These are phyloP conservation scores for Asterochloris sp. DNA, from an alignment of 139 green algal species.

Conservation along the genomic window DNA sequence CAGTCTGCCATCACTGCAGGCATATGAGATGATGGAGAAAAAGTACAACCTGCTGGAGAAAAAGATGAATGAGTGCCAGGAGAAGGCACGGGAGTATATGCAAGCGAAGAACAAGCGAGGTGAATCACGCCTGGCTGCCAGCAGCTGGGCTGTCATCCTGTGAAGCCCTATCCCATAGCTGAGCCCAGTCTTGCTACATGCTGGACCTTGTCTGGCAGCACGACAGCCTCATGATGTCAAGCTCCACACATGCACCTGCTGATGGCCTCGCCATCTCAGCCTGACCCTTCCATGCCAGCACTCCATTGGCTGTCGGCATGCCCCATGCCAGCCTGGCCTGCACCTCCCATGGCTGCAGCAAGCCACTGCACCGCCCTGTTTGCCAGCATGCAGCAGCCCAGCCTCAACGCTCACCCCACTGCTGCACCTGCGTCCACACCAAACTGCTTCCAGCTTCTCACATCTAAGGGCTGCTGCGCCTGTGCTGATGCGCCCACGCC, in stretches of 20 bases:
- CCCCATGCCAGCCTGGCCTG: no score
- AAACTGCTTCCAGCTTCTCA: not conserved
- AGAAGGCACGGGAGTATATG: slow-evolving; percentile 81
- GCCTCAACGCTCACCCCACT: no score
- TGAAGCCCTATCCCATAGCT: not conserved
- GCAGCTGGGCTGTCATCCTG: not conserved
- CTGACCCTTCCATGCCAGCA: no score
- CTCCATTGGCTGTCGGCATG: no score
- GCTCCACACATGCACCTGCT: no score
- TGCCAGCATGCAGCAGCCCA: no score
- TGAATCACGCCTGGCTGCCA: not conserved
- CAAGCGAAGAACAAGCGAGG: slow-evolving; percentile 83
- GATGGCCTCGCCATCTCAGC: no score
- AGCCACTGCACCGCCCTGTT: no score
- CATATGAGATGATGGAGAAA: slow-evolving; percentile 91
- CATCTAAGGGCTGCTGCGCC: not conserved
- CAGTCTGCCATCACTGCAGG: slow-evolving; percentile 39
- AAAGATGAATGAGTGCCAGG: slow-evolving; percentile 73
- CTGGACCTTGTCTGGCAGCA: not conserved
- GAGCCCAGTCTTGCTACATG: not conserved
- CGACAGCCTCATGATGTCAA: no score
- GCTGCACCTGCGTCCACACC: no score
- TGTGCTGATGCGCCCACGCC: not conserved
- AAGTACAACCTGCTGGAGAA: slow-evolving; percentile 83
- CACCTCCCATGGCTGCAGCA: no score